Conservation (phyloP, 306 rosid species). For the Calophaca sinica region DNA sequence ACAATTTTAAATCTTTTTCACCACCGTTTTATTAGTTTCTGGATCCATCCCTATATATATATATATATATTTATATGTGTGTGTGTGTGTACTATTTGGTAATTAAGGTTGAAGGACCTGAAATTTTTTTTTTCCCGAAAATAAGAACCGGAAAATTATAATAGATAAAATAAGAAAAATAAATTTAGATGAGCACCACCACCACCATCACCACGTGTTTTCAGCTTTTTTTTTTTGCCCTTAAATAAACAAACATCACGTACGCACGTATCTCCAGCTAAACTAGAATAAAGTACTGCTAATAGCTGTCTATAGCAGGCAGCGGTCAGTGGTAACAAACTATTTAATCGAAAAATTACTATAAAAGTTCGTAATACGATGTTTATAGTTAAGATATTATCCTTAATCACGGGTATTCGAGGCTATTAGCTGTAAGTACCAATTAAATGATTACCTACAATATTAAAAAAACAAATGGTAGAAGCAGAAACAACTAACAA, state of each 20-base stretch:
- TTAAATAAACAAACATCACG: background rate
- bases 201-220: background rate
- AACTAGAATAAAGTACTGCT: slow-evolving; percentile 28
- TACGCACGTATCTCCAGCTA: slow-evolving; percentile 14
- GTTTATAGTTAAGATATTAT: background rate
- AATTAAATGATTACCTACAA: background rate
- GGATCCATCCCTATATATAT: too few relatives aligned
- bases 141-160: background rate
- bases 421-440: slow-evolving; percentile 7
- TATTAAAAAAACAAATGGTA: background rate
- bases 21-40: too few relatives aligned
- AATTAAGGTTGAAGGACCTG: background rate
- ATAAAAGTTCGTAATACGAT: background rate
- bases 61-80: too few relatives aligned
- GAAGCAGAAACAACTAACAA: too few relatives aligned
- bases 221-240: background rate
- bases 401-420: slow-evolving; percentile 27
- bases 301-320: background rate
- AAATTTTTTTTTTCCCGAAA: background rate
- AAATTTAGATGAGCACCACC: background rate
- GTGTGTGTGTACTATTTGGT: too few relatives aligned
- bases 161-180: background rate
- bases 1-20: too few relatives aligned
- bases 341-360: slow-evolving; percentile 5
- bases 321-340: slow-evolving; percentile 31